Base-by-base conservation (phyloP, 2,329 filamentous ascomycete species). In the Fusarium euwallaceae region DNA sequence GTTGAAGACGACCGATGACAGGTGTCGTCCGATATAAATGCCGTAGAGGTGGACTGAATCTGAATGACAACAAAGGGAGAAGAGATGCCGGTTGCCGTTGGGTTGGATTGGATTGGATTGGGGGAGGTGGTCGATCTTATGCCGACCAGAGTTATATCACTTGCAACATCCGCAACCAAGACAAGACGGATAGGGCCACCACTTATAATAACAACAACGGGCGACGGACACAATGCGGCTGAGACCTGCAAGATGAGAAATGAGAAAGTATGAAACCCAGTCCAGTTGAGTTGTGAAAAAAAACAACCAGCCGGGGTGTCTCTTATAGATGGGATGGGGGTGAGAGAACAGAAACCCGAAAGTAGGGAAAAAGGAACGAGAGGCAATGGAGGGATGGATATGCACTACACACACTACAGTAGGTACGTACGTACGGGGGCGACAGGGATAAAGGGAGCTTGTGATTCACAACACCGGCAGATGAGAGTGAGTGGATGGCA, bases 381-480 rank as follows among this genome's bases (percentile, higher is more conserved):
- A 51, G 48, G 62, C 41, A 45, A 45, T 48, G 60, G 69, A 73
- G 73, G 60, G 68, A 72, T 64, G 60, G 68, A 72, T 64, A 73
- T 64, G 53, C 64, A 73, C 64, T 65, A 67, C 65, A 55, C 39
- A 43, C 29, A 32, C 29, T 32, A 43, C 39, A 27, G 27, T 27
- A 27, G 27, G 36, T 17, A 37, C 36, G 11, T 17, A 37, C 36
- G 11, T 58, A 61, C 41, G 61, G 36, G 66, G 43, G 63, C 59
- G 66, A 29, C 73, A 74, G 70, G 69, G 73, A 74, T 74, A 65
- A 45, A 45, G 41, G 41, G 41, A 66, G 70, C 65, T 74, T 70
- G 67, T 74, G 67, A 76, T 72, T 65, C 70, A 71, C 63, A 45
- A 61, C 73, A 73, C 67, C 45, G 45, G 64, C 69, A 76, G 37